phyloP scores from a whole-genome alignment of 257 asterid genomes.

The Ocimum tenuiflorum region DNA sequence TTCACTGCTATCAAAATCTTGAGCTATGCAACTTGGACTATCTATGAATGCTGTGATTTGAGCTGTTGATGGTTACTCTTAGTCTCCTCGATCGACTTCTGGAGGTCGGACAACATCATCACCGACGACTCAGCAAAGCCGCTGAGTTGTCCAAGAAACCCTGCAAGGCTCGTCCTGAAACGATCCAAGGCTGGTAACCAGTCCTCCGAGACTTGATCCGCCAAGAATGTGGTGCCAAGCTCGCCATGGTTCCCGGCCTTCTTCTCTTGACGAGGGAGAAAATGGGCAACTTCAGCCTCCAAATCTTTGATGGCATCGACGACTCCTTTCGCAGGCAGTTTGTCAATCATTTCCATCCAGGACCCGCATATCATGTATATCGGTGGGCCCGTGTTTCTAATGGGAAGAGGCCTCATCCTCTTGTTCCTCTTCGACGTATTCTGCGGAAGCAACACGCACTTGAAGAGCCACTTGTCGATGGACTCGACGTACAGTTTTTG shows the following conservation, averaged over 20 bases:
- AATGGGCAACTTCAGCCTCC: slow-evolving; percentile 57
- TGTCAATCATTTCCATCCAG: slow-evolving; percentile 61
- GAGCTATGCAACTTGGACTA: not conserved
- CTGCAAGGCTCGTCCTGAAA: slow-evolving; percentile 49
- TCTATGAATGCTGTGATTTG: slow-evolving; percentile 23
- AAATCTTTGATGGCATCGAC: slow-evolving; percentile 59
- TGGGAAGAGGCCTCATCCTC: slow-evolving; percentile 40
- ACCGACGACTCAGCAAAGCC: slow-evolving; percentile 58
- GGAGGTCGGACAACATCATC: slow-evolving; percentile 53
- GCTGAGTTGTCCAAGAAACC: slow-evolving; percentile 63
- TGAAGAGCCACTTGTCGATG: slow-evolving; percentile 77
- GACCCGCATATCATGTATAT: slow-evolving; percentile 65
- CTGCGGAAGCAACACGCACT: slow-evolving; percentile 54
- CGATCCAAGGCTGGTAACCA: slow-evolving; percentile 48
- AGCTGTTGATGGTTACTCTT: slow-evolving; percentile 45
- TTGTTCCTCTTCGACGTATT: slow-evolving; percentile 58
- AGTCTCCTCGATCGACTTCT: slow-evolving; percentile 46
- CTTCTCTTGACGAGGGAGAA: slow-evolving; percentile 78
- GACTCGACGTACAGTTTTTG: slow-evolving; percentile 68
- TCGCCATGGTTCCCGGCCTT: slow-evolving; percentile 41
- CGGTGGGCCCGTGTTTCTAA: slow-evolving; percentile 78
- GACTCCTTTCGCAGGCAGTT: slow-evolving; percentile 56
- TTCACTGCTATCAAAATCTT: slow-evolving; percentile 15
- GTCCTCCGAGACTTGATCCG: slow-evolving; percentile 40
- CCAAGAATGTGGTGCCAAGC: slow-evolving; percentile 15